These are phyloP conservation scores for Boechera divaricarpa DNA, from an alignment of 345 rosid genomes.

Conservation along the genomic window DNA sequence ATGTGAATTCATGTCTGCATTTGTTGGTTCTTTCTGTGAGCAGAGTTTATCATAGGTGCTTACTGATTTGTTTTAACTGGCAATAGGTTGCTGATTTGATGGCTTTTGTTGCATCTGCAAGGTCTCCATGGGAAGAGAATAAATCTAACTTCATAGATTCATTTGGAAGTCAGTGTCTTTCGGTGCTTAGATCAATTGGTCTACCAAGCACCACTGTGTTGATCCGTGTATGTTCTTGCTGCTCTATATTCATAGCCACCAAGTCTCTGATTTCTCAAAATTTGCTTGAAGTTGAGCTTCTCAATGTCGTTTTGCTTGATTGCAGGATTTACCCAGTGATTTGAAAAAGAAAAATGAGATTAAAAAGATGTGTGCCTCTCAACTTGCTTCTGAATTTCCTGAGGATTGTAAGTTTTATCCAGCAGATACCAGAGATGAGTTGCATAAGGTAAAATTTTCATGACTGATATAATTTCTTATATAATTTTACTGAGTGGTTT, in stretches of 20 bases:
- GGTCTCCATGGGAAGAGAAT: constrained; percentile 59
- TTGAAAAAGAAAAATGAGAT: constrained; percentile 65
- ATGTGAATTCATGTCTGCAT: constrained; percentile 11
- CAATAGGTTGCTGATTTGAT: constrained; percentile 91
- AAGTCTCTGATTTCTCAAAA: background rate
- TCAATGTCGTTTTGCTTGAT: constrained; percentile 18
- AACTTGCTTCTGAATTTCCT: constrained; percentile 78
- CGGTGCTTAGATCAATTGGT: constrained; percentile 85
- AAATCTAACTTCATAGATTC: constrained; percentile 63
- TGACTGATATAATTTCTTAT: background rate
- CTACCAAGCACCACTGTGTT: constrained; percentile 86
- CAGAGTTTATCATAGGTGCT: background rate
- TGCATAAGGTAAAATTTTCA: constrained; percentile 73
- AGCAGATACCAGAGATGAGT: constrained; percentile 88
- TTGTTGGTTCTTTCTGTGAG: constrained; percentile 20
- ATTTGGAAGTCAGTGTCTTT: constrained; percentile 84
- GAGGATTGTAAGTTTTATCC: constrained; percentile 86
- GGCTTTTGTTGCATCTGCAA: constrained; percentile 90
- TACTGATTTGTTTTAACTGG: constrained; percentile 19
- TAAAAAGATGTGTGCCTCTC: constrained; percentile 71
- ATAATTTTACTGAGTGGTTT: constrained; percentile 5
- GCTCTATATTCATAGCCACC: constrained; percentile 7
- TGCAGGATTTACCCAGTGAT: constrained; percentile 77
- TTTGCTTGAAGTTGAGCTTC: constrained; percentile 24
- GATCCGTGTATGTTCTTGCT: constrained; percentile 72